Evolutionary conservation across 306 rosid species (phyloP), one percentile per base, ranked within the genome.

Genomic region (Vachellia collinsii): DNA sequence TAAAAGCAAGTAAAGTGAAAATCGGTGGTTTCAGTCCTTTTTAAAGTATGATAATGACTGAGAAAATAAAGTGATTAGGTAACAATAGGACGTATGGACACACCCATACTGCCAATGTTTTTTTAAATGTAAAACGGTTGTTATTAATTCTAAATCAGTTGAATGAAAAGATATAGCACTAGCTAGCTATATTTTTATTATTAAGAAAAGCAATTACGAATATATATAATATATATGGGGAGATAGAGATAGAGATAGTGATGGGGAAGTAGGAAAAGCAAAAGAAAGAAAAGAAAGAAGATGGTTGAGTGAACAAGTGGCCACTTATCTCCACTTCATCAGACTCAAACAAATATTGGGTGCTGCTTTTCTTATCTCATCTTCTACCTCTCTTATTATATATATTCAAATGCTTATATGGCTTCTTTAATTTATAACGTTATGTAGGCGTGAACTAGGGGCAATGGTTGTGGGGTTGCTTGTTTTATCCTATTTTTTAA

Each of bases 301-400:
- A 29, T 29, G 34, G 34, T 29, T 29, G 34, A 29, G 34, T 29
- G 34, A 29, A 19, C 36, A 61, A 66, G 38, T 8, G 70, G 77
- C 8, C 2, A 50, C 88, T 86, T 87, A 83, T 83, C 81, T 80
- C 17, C 41, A 46, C 71, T 51, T 51, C 1, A 17, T 51, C 4
- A 51, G 3, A 51, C 22, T 17, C 22, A 6, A 17, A 51, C 59
- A 51, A 51, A 51, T 51, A 51, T 51, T 19, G 22, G 59, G 2
- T 5, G 59, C 59, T 51, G 59, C 59, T 51, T 19, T 17, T 51
- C 59, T 51, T 83, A 91, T 86, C 88, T 83, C 62, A 89, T 83
- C 73, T 82, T 39, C 77, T 20, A 72, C 73, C 37, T 63, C 85
- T 85, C 88, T 85, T 85, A 83, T 85, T 82, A 36, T 79, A 73